phyloP scores from a whole-genome alignment of 805 yeast genomes.

The Kodamaea neixiangensis region DNA sequence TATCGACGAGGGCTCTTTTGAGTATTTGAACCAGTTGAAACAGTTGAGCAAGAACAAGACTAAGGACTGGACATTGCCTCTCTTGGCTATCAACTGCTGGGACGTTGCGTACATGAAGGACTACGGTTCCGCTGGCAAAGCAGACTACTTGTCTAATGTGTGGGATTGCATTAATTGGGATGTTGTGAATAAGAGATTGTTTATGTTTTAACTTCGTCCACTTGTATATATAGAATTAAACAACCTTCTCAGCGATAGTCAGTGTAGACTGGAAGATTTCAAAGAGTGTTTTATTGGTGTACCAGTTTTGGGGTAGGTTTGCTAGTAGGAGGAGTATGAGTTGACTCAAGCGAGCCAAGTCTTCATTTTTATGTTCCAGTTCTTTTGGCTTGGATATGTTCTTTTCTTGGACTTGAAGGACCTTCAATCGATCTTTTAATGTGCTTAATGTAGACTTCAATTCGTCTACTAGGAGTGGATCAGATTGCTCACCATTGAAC shows the following conservation, averaged over 20 bases:
- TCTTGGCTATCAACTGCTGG: slow-evolving; percentile 83
- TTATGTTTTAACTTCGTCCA: slow-evolving; percentile 25
- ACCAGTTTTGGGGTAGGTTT: slow-evolving; percentile 41
- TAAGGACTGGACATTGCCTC: slow-evolving; percentile 67
- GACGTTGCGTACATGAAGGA: slow-evolving; percentile 85
- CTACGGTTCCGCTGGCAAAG: slow-evolving; percentile 77
- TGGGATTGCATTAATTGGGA: slow-evolving; percentile 87
- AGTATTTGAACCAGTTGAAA: slow-evolving; percentile 44
- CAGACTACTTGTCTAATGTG: slow-evolving; percentile 67
- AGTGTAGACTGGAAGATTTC: slow-evolving; percentile 21
- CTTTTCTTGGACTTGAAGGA: background rate
- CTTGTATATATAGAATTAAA: slow-evolving; percentile 6
- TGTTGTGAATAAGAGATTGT: slow-evolving; percentile 56
- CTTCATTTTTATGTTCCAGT: background rate
- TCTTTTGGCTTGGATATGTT: background rate
- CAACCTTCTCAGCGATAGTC: background rate
- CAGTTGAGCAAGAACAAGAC: slow-evolving; percentile 41
- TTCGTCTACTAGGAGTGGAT: background rate
- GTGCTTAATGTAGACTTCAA: background rate
- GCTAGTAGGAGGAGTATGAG: slow-evolving; percentile 35
- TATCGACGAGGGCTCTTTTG: slow-evolving; percentile 55
- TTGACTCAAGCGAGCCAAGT: slow-evolving; percentile 22
- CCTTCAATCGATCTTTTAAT: background rate
- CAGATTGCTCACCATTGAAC: background rate
- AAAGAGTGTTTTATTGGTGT: slow-evolving; percentile 27